Evolutionary conservation across 768 basidiomycete species (phyloP).

Genomic region (Hemileccinum rubropunctum): DNA sequence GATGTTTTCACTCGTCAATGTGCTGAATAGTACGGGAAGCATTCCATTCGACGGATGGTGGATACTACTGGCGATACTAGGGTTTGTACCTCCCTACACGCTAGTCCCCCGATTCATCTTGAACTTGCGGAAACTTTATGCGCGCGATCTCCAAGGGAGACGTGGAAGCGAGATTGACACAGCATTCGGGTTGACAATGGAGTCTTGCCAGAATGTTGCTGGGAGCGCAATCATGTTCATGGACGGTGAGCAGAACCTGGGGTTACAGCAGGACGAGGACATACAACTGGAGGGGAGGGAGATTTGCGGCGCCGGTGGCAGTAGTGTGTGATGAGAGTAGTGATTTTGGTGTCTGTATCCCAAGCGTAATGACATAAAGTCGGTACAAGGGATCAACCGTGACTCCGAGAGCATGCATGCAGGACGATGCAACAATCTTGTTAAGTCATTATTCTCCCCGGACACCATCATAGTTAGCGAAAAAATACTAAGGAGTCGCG

Average conservation of each 20-base stretch:
- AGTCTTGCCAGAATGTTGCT: not conserved
- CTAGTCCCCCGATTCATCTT: not conserved
- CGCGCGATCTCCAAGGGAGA: not conserved
- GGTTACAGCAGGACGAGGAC: not conserved
- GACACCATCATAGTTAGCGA: too few species aligned
- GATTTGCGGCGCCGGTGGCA: not conserved
- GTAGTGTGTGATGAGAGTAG: too few species aligned
- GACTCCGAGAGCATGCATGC: too few species aligned
- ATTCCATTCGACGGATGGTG: not conserved
- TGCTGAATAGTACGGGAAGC: not conserved
- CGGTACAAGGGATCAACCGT: too few species aligned
- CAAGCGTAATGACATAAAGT: too few species aligned
- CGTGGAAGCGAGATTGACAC: too few species aligned
- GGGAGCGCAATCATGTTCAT: not conserved
- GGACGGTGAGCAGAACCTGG: not conserved
- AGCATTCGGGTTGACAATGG: not conserved
- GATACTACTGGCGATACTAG: not conserved
- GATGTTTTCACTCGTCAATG: not conserved
- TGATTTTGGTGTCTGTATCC: not conserved
- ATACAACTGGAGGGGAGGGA: not conserved
- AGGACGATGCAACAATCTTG: too few species aligned
- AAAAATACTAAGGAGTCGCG: too few species aligned
- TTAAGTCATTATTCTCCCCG: too few species aligned
- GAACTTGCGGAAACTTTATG: not conserved
- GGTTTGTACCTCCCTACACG: not conserved